Evolutionary conservation across 106 monocot genomes (phyloP), one percentile per base, ranked within the genome.

Genomic region (Acorus calamus): DNA sequence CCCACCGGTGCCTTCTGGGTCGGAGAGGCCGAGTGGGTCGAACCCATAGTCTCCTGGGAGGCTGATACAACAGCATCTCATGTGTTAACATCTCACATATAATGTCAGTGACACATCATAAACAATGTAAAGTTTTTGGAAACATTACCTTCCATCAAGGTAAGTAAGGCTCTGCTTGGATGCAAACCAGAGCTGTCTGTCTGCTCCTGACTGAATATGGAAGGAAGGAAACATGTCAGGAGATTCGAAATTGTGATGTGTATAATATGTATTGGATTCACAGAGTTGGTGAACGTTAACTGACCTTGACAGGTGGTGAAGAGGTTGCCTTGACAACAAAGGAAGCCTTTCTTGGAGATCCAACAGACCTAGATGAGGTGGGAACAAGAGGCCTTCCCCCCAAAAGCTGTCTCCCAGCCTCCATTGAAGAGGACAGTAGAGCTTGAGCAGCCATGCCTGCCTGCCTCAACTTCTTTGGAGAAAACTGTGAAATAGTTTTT

Each of bases 141-240:
- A 5, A 11, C 8, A n/a, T 66, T 76, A 94, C 93, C 86, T 94
- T 66, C 94, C 94, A 66, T 96, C 94, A 46, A 96, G 69, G 72
- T 96, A 96, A 42, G 82, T 62, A 53, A 96, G 87, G 14, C 90
- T 90, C 59, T 96, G 94, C 64, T 90, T 87, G 64, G 94, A 96
- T 50, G 94, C 94, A 61, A 96, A 96, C 94, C 90, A 96, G 2
- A 96, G 87, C 79, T 87, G 86, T 56, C 94, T 82, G 63, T 96
- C 63, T 59, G 83, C 79, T 52, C 77, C 81, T 82, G 82, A 82
- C 93, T 93, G 86, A 47, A 45, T 65, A 60, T 4, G 28, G 47
- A 53, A 58, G 2, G 28, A 7, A 51, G 9, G 45, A 65, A 13
- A 56, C 50, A 0, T 44, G 44, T 68, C 7, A 44, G 9, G 7